Conservation (phyloP, 768 basidiomycete species). For the Leccinum arenicola region DNA sequence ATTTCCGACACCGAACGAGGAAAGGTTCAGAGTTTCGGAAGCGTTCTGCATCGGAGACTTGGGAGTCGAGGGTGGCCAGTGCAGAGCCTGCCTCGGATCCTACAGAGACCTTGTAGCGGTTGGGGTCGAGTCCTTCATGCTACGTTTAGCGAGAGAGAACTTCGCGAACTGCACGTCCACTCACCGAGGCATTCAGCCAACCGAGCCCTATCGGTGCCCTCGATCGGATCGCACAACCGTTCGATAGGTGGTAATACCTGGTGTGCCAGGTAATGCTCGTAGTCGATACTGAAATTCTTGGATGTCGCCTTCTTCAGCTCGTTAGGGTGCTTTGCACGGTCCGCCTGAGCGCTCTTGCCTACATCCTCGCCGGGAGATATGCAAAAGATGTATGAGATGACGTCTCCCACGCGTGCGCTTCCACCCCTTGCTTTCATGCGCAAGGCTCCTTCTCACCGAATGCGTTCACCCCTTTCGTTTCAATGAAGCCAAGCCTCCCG, state of each 20-base stretch:
- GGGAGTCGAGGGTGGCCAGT: slow-evolving; percentile 83
- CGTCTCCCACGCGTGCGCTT: slow-evolving; percentile 82
- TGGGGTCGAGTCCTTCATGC: slow-evolving; percentile 55
- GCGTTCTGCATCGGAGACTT: slow-evolving; percentile 82
- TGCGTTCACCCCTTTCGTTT: slow-evolving; percentile 65
- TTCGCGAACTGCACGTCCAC: slow-evolving; percentile 14
- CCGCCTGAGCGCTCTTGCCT: slow-evolving; percentile 78
- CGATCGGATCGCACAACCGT: slow-evolving; percentile 93
- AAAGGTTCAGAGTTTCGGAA: slow-evolving; percentile 78
- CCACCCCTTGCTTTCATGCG: slow-evolving; percentile 84
- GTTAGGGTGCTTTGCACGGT: slow-evolving; percentile 90
- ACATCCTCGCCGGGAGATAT: slow-evolving; percentile 67
- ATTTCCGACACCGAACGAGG: slow-evolving; percentile 72
- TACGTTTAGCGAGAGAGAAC: slow-evolving; percentile 1
- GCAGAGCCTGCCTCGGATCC: slow-evolving; percentile 52
- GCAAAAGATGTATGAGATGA: slow-evolving; percentile 96
- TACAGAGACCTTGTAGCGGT: slow-evolving; percentile 45
- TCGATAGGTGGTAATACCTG: slow-evolving; percentile 95
- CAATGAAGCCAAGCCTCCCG: slow-evolving; percentile 67
- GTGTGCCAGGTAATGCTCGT: slow-evolving; percentile 84
- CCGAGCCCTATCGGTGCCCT: slow-evolving; percentile 89
- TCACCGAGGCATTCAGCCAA: slow-evolving; percentile 93
- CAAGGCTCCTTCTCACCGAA: slow-evolving; percentile 85
- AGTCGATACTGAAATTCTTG: slow-evolving; percentile 72
- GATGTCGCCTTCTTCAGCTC: slow-evolving; percentile 72